phyloP scores from a whole-genome alignment of 2,329 filamentous ascomycete species.

The Cadophora sp. region DNA sequence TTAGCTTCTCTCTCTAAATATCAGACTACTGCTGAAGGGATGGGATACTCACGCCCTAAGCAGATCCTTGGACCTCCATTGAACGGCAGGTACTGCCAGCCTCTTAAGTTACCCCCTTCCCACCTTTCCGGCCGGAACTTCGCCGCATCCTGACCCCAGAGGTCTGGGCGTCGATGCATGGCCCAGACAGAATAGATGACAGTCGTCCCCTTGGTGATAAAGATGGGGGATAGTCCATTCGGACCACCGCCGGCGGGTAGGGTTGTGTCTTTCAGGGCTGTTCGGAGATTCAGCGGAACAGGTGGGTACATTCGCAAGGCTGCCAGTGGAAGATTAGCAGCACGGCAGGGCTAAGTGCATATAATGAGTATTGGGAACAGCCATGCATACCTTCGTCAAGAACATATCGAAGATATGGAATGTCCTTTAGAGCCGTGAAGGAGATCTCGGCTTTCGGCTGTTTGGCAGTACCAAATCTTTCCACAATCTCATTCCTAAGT shows the following conservation, averaged over 20 bases:
- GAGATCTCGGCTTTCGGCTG: constrained; percentile 59
- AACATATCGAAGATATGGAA: constrained; percentile 72
- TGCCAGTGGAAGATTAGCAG: background rate
- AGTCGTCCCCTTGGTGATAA: constrained; percentile 67
- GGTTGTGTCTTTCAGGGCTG: constrained; percentile 72
- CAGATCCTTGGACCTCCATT: background rate
- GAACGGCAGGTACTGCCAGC: constrained; percentile 12
- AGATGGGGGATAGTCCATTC: constrained; percentile 64
- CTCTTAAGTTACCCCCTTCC: constrained; percentile 45
- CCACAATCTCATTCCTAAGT: background rate
- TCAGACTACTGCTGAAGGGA: background rate
- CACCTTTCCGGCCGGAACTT: constrained; percentile 71
- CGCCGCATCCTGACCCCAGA: constrained; percentile 59
- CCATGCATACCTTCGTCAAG: constrained; percentile 11
- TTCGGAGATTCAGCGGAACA: constrained; percentile 78
- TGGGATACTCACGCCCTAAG: background rate
- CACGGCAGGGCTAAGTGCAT: background rate
- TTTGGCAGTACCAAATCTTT: constrained; percentile 62
- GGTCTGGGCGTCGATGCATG: constrained; percentile 72
- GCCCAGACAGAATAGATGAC: constrained; percentile 61
- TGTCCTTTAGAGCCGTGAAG: constrained; percentile 81
- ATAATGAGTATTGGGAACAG: background rate
- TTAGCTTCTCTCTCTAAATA: background rate
- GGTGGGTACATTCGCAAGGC: constrained; percentile 65
- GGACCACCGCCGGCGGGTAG: constrained; percentile 73